These are phyloP conservation scores for Odontarrhena argentea DNA, from an alignment of 345 rosid species.

Conservation along the genomic window DNA sequence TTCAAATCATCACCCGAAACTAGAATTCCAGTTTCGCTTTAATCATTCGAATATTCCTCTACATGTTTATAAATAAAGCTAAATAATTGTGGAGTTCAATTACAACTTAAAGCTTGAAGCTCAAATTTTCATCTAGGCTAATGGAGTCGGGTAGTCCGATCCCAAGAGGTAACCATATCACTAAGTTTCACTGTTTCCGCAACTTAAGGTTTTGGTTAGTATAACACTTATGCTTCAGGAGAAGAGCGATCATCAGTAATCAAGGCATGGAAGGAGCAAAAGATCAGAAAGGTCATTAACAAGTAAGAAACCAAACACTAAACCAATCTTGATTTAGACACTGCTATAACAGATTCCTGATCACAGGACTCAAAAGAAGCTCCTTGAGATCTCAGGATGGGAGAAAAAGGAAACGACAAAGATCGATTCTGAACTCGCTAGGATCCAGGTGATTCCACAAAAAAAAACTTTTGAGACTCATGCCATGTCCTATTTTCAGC, in stretches of 20 bases:
- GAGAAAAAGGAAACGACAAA: constrained; percentile 75
- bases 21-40: constrained; percentile 6
- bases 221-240: constrained; percentile 60
- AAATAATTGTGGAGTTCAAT: neutral
- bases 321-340: neutral
- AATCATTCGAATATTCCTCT: constrained; percentile 12
- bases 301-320: constrained; percentile 50
- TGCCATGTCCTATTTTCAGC: constrained; percentile 2
- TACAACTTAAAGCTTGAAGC: constrained; percentile 9
- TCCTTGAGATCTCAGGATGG: constrained; percentile 62
- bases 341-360: neutral
- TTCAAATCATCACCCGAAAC: neutral
- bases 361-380: constrained; percentile 75
- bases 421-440: constrained; percentile 63
- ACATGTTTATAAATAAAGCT: constrained; percentile 24
- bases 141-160: constrained; percentile 28
- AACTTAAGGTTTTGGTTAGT: constrained; percentile 27
- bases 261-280: constrained; percentile 85
- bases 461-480: neutral
- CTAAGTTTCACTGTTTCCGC: constrained; percentile 8
- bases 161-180: constrained; percentile 23
- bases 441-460: constrained; percentile 55
- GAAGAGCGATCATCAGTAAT: constrained; percentile 59
- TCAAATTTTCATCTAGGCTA: neutral
- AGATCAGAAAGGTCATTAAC: constrained; percentile 66